Percentiles rank a stretch among this genome's conserved stretches.
These are phyloP conservation scores for Anisodus tanguticus DNA, from an alignment of 257 asterid species.

Conservation along the genomic window DNA sequence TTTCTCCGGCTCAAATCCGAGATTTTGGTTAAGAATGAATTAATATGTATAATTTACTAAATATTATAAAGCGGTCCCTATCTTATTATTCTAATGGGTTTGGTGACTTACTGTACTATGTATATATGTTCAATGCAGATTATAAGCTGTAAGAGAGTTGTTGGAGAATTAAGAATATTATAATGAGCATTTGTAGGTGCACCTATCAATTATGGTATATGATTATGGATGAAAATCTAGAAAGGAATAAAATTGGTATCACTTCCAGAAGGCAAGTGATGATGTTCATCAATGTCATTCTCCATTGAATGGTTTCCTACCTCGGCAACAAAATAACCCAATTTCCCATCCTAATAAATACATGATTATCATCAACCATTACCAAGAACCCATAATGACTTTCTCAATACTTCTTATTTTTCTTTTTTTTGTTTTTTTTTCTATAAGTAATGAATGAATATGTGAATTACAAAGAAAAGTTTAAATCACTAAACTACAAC, in stretches of 20 bases:
- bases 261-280: neutral
- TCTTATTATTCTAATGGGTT: no score
- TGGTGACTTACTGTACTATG: neutral
- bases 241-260: neutral
- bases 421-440: neutral
- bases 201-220: neutral
- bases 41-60: no score
- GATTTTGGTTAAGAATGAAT: no score
- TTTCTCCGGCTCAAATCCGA: no score
- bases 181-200: neutral
- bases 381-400: neutral
- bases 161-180: neutral
- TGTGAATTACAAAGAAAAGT: neutral
- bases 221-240: neutral
- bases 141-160: neutral
- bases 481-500: no score
- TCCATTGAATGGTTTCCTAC: conserved; percentile 1
- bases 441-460: neutral
- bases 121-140: neutral
- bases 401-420: neutral
- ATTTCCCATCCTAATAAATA: neutral
- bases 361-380: neutral
- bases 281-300: neutral
- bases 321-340: neutral
- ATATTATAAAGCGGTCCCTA: no score